Percentiles rank a stretch among this genome's conserved stretches.
phyloP scores from a whole-genome alignment of 208 protist genomes.

The Leishmania martiniquensis region DNA sequence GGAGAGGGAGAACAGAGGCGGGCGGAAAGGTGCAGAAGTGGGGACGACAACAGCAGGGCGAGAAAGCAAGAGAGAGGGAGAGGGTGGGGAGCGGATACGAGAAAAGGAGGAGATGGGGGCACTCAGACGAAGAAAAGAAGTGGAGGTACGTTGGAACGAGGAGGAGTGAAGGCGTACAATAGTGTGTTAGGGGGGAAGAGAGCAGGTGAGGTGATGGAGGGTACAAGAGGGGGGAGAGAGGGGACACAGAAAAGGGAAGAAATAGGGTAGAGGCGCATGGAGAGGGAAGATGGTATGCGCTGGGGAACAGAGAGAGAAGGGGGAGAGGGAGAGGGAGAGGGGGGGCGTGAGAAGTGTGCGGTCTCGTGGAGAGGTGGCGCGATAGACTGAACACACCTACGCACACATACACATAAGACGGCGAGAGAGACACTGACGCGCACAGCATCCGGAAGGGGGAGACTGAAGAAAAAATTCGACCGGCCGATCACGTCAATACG shows the following conservation, averaged over 20 bases:
- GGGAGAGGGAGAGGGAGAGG: background rate
- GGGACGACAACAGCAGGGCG: background rate
- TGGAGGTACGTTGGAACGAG: background rate
- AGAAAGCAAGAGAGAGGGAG: background rate
- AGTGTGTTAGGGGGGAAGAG: background rate
- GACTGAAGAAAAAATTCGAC: no score
- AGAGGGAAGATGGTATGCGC: no score
- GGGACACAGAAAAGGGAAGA: background rate
- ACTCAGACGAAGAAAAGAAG: background rate
- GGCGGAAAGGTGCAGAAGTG: background rate
- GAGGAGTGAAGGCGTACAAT: background rate
- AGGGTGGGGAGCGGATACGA: background rate
- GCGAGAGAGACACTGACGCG: no score
- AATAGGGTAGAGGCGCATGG: no score
- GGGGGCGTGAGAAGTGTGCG: background rate
- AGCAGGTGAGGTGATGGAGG: background rate
- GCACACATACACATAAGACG: background rate
- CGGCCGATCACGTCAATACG: no score
- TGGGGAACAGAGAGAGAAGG: background rate
- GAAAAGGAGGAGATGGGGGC: background rate
- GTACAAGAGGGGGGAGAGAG: background rate
- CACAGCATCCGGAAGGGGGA: background rate
- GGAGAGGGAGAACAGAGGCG: background rate
- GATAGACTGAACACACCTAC: background rate
- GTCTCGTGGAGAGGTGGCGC: background rate